Percentiles rank a stretch among this genome's conserved stretches.
phyloP scores from a whole-genome alignment of 2,329 filamentous ascomycete species.

The Calonectria montana region DNA sequence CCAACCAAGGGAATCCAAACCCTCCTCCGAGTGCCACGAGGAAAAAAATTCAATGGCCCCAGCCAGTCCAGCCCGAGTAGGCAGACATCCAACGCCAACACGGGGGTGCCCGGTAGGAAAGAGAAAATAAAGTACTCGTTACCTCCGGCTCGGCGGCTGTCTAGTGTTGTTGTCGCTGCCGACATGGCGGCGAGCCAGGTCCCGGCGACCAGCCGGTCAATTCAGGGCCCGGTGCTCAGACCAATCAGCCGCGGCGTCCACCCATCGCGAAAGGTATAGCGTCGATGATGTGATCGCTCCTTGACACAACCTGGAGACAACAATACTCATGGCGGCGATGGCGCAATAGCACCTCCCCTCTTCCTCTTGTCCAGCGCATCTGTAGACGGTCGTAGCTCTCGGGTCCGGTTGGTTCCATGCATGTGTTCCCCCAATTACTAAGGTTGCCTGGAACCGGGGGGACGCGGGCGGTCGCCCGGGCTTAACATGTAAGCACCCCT shows the following conservation, averaged over 20 bases:
- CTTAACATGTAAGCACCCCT: slow-evolving; percentile 40
- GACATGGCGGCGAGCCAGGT: slow-evolving; percentile 39
- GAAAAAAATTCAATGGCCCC: slow-evolving; percentile 12
- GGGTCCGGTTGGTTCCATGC: slow-evolving; percentile 31
- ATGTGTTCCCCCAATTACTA: slow-evolving; percentile 41
- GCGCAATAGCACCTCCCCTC: slow-evolving; percentile 49
- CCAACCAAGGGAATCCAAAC: slow-evolving; percentile 3
- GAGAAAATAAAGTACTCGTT: slow-evolving; percentile 28
- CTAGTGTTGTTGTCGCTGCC: slow-evolving; percentile 33
- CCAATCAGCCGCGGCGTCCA: slow-evolving; percentile 51
- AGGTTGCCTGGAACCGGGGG: slow-evolving; percentile 35
- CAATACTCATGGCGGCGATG: slow-evolving; percentile 48
- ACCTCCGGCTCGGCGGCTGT: slow-evolving; percentile 44
- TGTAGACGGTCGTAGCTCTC: slow-evolving; percentile 29
- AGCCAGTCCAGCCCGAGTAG: slow-evolving; percentile 1
- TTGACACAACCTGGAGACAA: slow-evolving; percentile 45
- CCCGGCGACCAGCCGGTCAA: slow-evolving; percentile 36
- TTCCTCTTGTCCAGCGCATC: slow-evolving; percentile 37
- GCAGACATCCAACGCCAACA: slow-evolving; percentile 2
- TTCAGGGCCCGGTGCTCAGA: slow-evolving; percentile 31
- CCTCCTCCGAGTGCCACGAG: slow-evolving; percentile 6
- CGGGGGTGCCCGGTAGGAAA: slow-evolving; percentile 6
- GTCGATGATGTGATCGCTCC: slow-evolving; percentile 64
- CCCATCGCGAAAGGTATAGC: slow-evolving; percentile 61
- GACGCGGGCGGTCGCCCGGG: slow-evolving; percentile 44